Base-by-base conservation (phyloP, 345 rosid genomes). In the Brassica cretica region DNA sequence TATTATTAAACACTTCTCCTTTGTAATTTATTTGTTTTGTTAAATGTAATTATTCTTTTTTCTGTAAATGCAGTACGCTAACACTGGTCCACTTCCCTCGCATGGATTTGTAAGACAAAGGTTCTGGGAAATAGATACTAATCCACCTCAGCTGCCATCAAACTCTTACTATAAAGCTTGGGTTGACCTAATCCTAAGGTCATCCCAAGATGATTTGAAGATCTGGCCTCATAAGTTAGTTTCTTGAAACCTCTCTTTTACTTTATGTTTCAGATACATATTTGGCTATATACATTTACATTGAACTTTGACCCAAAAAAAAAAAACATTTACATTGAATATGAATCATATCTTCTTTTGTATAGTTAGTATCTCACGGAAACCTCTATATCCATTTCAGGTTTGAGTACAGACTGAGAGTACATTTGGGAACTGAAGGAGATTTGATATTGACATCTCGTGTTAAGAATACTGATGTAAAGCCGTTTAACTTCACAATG, bases 51-150 rank as follows among this genome's bases (percentile, higher is more conserved):
- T 33, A 37, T 61, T 49, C 58, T 30, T 56, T 76, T 24, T 58
- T 10, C 8, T 65, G n/a, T 4, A 14, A 72, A 5, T 78, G 82
- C 92, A 92, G 97, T 90, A 92, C 46, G 83, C 86, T 74, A 90
- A 77, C 84, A 82, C 79, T 19, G 96, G 96, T 55, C 68, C 87
- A 71, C 94, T 94, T 62, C 94, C 91, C 72, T 71, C 72, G 25
- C 96, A 94, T 80, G 97, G 98, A 81, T 94, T 90, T 90, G 94
- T 80, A 49, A 89, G 98, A 84, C 85, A 84, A 72, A 87, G 86
- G 81, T 4, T 88, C 14, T 90, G 97, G 97, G 87, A 87, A 68
- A 59, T 94, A 65, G 97, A 94, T 56, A 64, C 78, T 66, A 88
- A 90, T 63, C 91, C 98, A 58, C 97, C 97, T 30, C 92, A 87